phyloP scores from a whole-genome alignment of 176 grass and related monocot genomes.

The Oryza australiensis region DNA sequence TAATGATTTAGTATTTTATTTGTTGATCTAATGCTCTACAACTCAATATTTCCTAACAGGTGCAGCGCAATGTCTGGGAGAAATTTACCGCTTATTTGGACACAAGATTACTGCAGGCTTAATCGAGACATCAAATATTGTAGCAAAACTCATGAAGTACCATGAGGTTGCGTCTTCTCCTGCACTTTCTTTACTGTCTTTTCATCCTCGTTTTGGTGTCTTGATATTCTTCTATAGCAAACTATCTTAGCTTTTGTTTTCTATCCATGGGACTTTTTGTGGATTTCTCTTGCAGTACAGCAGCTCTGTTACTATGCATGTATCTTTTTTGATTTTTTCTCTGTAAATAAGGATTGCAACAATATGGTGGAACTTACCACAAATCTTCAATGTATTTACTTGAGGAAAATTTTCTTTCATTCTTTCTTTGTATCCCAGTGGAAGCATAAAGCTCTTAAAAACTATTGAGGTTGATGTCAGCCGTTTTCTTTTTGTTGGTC shows the following conservation, averaged over 20 bases:
- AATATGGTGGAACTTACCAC: background rate
- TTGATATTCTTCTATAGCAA: background rate
- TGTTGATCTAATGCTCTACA: constrained; percentile 9
- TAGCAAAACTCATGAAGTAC: constrained; percentile 92
- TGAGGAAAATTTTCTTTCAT: background rate
- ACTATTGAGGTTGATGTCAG: constrained; percentile 12
- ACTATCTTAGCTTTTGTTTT: constrained; percentile 10
- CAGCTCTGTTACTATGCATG: background rate
- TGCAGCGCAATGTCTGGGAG: constrained; percentile 79
- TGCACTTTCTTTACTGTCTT: constrained; percentile 35
- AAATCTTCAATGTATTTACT: constrained; percentile 17
- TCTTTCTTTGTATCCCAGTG: constrained; percentile 15
- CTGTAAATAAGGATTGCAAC: background rate
- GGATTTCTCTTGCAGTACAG: constrained; percentile 24
- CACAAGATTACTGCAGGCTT: constrained; percentile 87
- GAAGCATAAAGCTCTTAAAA: background rate
- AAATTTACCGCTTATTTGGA: constrained; percentile 87
- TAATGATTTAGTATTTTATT: constrained; percentile 5
- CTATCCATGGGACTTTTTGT: constrained; percentile 22
- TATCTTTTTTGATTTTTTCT: background rate
- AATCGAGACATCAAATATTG: constrained; percentile 84
- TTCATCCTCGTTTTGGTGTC: background rate
- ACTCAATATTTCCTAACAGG: constrained; percentile 51
- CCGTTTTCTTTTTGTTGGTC: constrained; percentile 4
- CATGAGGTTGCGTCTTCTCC: constrained; percentile 62